Base-by-base conservation (phyloP, 768 basidiomycete genomes). In the Pleurotus eryngii region DNA sequence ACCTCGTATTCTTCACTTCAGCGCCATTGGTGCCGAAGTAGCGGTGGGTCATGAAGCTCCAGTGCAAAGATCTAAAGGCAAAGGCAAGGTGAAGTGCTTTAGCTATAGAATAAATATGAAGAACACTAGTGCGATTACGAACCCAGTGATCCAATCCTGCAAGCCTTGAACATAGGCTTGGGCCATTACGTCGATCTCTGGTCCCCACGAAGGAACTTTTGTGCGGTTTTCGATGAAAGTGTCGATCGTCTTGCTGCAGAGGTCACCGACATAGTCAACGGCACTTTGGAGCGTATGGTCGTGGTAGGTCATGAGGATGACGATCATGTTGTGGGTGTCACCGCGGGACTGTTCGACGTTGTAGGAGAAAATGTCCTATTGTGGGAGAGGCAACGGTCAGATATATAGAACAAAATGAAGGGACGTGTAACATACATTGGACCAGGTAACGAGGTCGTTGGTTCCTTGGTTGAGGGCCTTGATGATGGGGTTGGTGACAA, bases 391-490 rank as follows among this genome's bases (percentile, higher is more conserved):
- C 59, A 61, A 46, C 49, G 53, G n/a, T 37, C 37, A 42, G 58
- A 26, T 50, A 30, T 14, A 22, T 30, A 26, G 17, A 35, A 37
- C 56, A 30, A 26, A 9, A 49, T 20, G 47, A 50, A 22, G 37
- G 3, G 20, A 26, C 56, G 45, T 45, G 45, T 43, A 48, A 48
- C 83, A 64, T 68, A 89, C 89, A 65, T 92, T 92, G 17, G 89
- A 89, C 88, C 87, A 90, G n/a, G 87, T 84, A 54, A 91, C 86
- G 54, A 90, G 75, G 61, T 91, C 90, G 58, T 91, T 91, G 17
- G 89, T 77, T n/a, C 82, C 78, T 64, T 89, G 82, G 48, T 83
- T 83, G 54, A 92, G 76, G 55, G 79, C 77, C 55, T 68, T 70
- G 18, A 92, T 78, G 54, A 82, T 64, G 2, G 85, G 86, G 65